These are phyloP conservation scores for Annona cherimola DNA, from an alignment of 164 flowering plant species.

Conservation along the genomic window DNA sequence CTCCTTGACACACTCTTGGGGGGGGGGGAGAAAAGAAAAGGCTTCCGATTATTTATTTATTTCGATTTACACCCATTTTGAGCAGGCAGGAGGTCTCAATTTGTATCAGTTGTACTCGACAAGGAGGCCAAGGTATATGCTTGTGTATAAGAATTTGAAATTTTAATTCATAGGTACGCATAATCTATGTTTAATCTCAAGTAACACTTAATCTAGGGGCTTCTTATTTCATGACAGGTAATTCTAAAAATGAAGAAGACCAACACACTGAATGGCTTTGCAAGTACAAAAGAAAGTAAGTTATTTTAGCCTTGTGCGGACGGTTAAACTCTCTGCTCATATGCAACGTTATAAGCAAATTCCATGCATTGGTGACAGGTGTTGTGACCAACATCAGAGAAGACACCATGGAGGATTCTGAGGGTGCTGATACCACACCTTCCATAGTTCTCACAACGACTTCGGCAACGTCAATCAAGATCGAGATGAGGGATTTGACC, in stretches of 20 bases:
- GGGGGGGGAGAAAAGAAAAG: too few species aligned
- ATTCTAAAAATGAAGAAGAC: slow-evolving; percentile 51
- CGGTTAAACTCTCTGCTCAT: background rate
- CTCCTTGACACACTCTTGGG: too few species aligned
- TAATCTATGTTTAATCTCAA: background rate
- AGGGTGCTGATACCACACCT: slow-evolving; percentile 33
- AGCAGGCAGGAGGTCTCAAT: slow-evolving; percentile 53
- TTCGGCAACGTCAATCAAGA: slow-evolving; percentile 48
- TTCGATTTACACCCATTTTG: too few species aligned
- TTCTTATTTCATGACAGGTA: slow-evolving; percentile 38
- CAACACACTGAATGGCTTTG: slow-evolving; percentile 37
- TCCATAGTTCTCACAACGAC: slow-evolving; percentile 57
- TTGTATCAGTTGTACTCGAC: slow-evolving; percentile 48
- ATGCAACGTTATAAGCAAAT: too few species aligned
- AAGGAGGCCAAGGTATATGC: slow-evolving; percentile 55
- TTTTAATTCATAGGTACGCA: background rate
- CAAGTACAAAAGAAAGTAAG: slow-evolving; percentile 61
- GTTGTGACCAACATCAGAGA: slow-evolving; percentile 51
- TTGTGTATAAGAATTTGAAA: background rate
- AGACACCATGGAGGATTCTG: slow-evolving; percentile 35
- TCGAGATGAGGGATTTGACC: slow-evolving; percentile 72
- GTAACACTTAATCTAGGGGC: background rate
- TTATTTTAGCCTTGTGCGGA: background rate
- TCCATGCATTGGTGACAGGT: slow-evolving; percentile 28
- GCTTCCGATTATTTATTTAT: too few species aligned